Percentiles rank a stretch among this genome's conserved stretches.
Evolutionary conservation across 352 stramenopile species (phyloP).

Genomic region (Phytopythium sindhum): DNA sequence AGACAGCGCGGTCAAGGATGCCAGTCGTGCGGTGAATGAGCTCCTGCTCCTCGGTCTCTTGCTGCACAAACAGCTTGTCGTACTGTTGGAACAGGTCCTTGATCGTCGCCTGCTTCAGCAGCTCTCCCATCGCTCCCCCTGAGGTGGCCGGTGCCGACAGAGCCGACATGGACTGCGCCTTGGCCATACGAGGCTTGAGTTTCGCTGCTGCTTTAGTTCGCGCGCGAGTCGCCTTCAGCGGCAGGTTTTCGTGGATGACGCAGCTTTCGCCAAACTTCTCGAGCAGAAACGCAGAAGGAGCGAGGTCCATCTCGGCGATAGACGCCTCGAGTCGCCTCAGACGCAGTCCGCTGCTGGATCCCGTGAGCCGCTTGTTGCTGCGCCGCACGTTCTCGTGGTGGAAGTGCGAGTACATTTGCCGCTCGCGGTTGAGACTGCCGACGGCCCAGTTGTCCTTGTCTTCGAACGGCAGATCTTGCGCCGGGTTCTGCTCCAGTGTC

Average conservation of each 20-base stretch:
- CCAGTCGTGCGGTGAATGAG: not conserved
- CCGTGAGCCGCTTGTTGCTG: constrained; percentile 39
- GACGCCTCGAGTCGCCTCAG: constrained; percentile 30
- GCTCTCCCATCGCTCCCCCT: not conserved
- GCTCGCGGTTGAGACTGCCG: constrained; percentile 66
- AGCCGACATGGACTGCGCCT: constrained; percentile 20
- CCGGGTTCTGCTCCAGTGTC: constrained; percentile 28
- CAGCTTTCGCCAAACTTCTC: constrained; percentile 59
- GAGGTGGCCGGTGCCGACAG: constrained; percentile 11
- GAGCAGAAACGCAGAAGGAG: constrained; percentile 64
- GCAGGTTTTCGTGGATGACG: constrained; percentile 40
- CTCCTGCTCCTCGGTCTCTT: constrained; percentile 15
- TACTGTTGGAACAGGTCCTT: constrained; percentile 46
- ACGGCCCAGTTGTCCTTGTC: constrained; percentile 84
- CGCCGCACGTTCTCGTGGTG: constrained; percentile 65
- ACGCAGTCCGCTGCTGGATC: constrained; percentile 28
- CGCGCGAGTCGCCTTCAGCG: constrained; percentile 5
- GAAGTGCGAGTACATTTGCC: constrained; percentile 73
- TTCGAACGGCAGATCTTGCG: constrained; percentile 49
- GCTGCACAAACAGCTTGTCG: constrained; percentile 31
- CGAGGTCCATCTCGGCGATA: constrained; percentile 41
- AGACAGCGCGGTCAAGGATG: not conserved
- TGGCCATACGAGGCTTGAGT: constrained; percentile 10
- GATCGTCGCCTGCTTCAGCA: constrained; percentile 19
- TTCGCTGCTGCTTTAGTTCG: constrained; percentile 22